Base-by-base conservation (phyloP, 2,329 filamentous ascomycete genomes). In the Paecilomyces variotii region DNA sequence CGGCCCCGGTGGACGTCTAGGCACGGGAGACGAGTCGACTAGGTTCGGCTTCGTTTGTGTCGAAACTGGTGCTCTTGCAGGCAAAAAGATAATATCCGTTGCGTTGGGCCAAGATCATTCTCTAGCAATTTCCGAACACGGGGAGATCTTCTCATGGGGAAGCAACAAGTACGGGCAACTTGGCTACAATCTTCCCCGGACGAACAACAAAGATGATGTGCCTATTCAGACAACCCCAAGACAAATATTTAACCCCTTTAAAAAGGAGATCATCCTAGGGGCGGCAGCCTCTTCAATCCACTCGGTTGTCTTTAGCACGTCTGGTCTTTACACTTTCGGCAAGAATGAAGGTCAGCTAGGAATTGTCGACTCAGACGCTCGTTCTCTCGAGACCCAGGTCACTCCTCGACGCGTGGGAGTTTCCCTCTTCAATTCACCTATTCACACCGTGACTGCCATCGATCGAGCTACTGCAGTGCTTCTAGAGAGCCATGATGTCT, bases 81-180 rank as follows among this genome's bases (percentile, higher is more conserved):
- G 90, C 56, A 92, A 87, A 70, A 89, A 86, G 65, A 82, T 97
- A 4, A 78, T 83, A 2, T 84, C 86, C n/a, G 82, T 96, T 53
- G 91, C 91, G 1, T 80, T 99, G 2, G 94, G 94, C 0, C 90
- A 95, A 69, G 94, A 96, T 64, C 94, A 99, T 71, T 90, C 89
- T 2, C 80, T 99, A 71, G 93, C 91, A 1, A 79, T 97, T 4
- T 89, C 90, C 2, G 86, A 86, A n/a, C 82, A 87, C 56, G 93
- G 94, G n/a, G 90, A 95, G 64, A 84, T 96, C 4, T 96, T 90
- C 79, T 94, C 91, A 1, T 99, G 94, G 94, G 94, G 94, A 6
- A 89, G 88, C 63, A 97, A 97, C 67, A 86, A 82, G 6, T 87
- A 85, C 69, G 91, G 88, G 1, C 93, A 97, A 70, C 81, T 99